phyloP scores from a whole-genome alignment of 1,139 yeast species.

The Zygosaccharomyces pseudobailii region DNA sequence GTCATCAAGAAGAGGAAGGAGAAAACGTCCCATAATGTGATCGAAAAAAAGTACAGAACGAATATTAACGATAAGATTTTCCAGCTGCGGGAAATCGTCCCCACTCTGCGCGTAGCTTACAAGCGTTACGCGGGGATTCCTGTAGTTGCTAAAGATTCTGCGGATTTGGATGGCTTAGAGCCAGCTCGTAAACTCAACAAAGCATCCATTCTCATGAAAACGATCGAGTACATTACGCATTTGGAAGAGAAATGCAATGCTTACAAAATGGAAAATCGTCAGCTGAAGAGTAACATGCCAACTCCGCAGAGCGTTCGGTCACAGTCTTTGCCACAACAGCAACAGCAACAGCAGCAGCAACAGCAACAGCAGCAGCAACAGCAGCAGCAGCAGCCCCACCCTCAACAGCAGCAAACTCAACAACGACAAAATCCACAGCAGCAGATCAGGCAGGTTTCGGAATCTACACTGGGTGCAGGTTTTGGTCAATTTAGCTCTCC shows the following conservation, averaged over 20 bases:
- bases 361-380: conserved; percentile 14
- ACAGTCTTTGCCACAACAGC: conserved; percentile 4
- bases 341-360: conserved; percentile 10
- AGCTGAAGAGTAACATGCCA: conserved; percentile 39
- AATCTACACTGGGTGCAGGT: conserved; percentile 1
- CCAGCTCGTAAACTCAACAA: conserved; percentile 86
- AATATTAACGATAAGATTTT: conserved; percentile 66
- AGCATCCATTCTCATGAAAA: conserved; percentile 82
- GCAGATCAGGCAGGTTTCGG: not conserved
- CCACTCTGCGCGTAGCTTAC: conserved; percentile 44
- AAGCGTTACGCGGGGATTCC: conserved; percentile 36
- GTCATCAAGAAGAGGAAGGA: conserved; percentile 40
- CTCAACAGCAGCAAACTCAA: not conserved
- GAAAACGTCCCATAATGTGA: conserved; percentile 64
- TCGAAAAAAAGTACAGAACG: conserved; percentile 71
- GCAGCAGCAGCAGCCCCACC: conserved; percentile 11
- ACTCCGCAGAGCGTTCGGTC: conserved; percentile 17
- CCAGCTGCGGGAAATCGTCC: conserved; percentile 67
- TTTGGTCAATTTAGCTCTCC: conserved; percentile 2
- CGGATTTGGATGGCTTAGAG: conserved; percentile 70
- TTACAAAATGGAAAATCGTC: conserved; percentile 51
- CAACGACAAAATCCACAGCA: conserved; percentile 1
- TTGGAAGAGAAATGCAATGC: conserved; percentile 63
- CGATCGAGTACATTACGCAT: conserved; percentile 85
- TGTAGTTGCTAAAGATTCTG: conserved; percentile 31